Base-by-base conservation (phyloP, 2,329 filamentous ascomycete genomes). In the Penicillium sp. region DNA sequence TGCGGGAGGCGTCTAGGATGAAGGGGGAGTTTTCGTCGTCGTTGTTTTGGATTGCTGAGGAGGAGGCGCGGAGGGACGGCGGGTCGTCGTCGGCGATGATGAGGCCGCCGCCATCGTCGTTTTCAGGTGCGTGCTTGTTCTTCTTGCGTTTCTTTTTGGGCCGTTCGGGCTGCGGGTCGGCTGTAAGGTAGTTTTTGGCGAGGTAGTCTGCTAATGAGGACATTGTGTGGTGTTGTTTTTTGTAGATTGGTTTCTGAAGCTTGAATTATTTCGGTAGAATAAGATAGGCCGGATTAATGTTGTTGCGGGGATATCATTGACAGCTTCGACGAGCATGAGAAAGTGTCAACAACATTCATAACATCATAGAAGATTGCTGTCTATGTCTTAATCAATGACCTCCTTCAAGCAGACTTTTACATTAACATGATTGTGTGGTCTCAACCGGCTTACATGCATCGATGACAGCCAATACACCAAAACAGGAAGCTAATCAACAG, bases 181-280 rank as follows among this genome's bases (percentile, higher is more conserved):
- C 85, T 1, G 82, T 89, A 50, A 99, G 86, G 71, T 99, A 99
- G 72, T 91, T 94, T 61, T 90, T 88, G 38, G 93, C 92, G 35
- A 99, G 84, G 68, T 97, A 99, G 68, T 86, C 85, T 58, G 91
- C 87, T 62, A 97, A 82, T 56, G 81, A 75, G 8, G 77, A 80
- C 82, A 87, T 86, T 59, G 50, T 65, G 5, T 55, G 18, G 20
- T 28, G 20, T 48, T 11, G 35, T 3, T 35, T 7, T 28, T 42
- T 48, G 33, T 38, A 42, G 30, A 8, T n/a, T n/a, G n/a, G n/a
- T n/a, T n/a, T n/a, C 24, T 33, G 23, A 21, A 52, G n/a, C 33
- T 40, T 40, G 30, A 20, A 30, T 45, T 43, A 30, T 52, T 43
- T 5, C 35, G 35, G 30, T 6, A 46, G 26, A 16, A 18, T 20